Conservation (phyloP, 306 rosid species). For the Gynostemma pentaphyllum region DNA sequence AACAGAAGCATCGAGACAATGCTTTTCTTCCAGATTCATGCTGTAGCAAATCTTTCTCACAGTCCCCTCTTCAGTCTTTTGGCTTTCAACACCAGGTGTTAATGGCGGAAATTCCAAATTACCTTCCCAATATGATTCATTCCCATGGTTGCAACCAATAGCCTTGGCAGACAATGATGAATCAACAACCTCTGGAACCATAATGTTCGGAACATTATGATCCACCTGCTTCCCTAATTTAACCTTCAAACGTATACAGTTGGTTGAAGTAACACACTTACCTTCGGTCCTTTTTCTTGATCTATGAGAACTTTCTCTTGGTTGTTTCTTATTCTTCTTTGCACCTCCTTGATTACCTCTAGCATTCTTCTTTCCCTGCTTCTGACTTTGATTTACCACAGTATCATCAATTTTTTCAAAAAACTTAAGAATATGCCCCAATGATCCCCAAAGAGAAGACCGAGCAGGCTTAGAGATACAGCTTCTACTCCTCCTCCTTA, state of each 20-base stretch:
- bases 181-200: conserved; percentile 39
- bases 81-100: conserved; percentile 22
- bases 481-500: conserved; percentile 80
- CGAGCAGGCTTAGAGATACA: conserved; percentile 61
- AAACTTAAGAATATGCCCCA: conserved; percentile 43
- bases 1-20: conserved; percentile 20
- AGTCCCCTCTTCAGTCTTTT: conserved; percentile 21
- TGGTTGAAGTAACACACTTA: conserved; percentile 27
- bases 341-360: conserved; percentile 33
- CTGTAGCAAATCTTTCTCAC: conserved; percentile 21
- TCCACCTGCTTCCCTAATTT: conserved; percentile 50
- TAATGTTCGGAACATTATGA: conserved; percentile 34
- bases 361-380: conserved; percentile 36
- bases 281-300: conserved; percentile 34
- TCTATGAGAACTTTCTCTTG: conserved; percentile 30
- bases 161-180: conserved; percentile 29
- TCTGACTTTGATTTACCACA: conserved; percentile 28
- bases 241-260: conserved; percentile 69
- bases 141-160: conserved; percentile 7
- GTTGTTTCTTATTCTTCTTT: conserved; percentile 31
- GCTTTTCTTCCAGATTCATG: conserved; percentile 22
- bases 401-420: conserved; percentile 40
- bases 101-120: conserved; percentile 27
- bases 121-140: conserved; percentile 18
- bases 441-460: conserved; percentile 70